Evolutionary conservation across 2,329 filamentous ascomycete genomes (phyloP).

Genomic region (Fusarium devonianum): DNA sequence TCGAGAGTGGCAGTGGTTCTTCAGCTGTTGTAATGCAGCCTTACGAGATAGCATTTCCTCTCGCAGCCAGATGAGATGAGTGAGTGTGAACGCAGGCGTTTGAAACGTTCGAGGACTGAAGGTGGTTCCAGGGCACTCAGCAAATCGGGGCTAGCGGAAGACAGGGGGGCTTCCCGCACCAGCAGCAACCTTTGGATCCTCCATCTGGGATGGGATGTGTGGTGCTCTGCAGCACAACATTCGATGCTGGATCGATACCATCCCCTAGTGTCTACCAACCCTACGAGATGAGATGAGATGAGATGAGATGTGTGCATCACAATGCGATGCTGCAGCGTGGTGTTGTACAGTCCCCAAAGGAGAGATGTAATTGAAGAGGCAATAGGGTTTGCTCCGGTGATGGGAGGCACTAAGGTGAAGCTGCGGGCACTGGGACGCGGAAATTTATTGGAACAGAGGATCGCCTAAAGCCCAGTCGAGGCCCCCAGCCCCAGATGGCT

Average conservation of each 20-base stretch:
- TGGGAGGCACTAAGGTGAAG: constrained; percentile 20
- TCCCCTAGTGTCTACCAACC: constrained; percentile 2
- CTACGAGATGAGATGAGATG: constrained; percentile 8
- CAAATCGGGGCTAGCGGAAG: constrained; percentile 30
- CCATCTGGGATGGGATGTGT: constrained; percentile 21
- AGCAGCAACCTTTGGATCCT: constrained; percentile 14
- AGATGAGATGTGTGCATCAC: constrained; percentile 8
- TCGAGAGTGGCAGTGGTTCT: constrained; percentile 10
- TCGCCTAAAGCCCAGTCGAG: constrained; percentile 4
- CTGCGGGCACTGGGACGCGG: constrained; percentile 17
- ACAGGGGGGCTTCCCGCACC: constrained; percentile 24
- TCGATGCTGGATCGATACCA: constrained; percentile 4
- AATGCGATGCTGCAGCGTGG: no score
- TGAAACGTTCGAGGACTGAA: constrained; percentile 37
- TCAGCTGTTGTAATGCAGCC: constrained; percentile 6
- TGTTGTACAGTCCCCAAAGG: neutral
- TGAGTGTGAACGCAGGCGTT: constrained; percentile 38
- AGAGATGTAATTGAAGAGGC: constrained; percentile 22
- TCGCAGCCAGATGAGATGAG: no score
- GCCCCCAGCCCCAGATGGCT: neutral
- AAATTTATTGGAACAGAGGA: constrained; percentile 19
- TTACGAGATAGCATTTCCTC: no score
- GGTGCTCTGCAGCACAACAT: constrained; percentile 11
- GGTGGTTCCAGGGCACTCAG: constrained; percentile 25
- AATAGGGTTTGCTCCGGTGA: constrained; percentile 16